Base-by-base conservation (phyloP, 208 protist species). In the Leishmania major region DNA sequence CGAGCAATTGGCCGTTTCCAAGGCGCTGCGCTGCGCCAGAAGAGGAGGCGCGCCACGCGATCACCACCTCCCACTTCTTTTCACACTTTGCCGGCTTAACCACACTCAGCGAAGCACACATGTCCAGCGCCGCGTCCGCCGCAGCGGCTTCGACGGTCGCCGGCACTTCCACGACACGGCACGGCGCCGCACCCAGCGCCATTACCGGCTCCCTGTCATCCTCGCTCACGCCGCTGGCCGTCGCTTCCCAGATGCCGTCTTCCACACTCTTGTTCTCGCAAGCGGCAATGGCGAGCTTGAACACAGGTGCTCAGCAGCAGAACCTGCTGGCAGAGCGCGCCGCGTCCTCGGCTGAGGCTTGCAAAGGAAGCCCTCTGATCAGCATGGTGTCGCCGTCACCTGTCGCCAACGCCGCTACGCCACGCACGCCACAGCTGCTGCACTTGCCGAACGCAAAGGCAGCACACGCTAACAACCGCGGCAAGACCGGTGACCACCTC, bases 241-340 rank as follows among this genome's bases (percentile, higher is more conserved):
- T 40, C 71, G 47, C 19, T 35, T 8, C 25, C 47, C 71, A 75
- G 47, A 35, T 45, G 47, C 71, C 25, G 40, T 62, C 73, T 25
- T 8, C 73, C 10, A 47, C 43, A n/a, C 31, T 64, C 11, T 47
- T 66, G 64, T 47, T 84, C 19, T 66, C 77, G 60, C 55, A 74
- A 55, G 75, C 59, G 45, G 69, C 77, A n/a, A 62, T 66, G 25
- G 67, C 76, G 11, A 85, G 75, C 70, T 40, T 70, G n/a, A 76
- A 62, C 51, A 80, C 73, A 8, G 64, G 73, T 3, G 78, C 77
- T 31, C 77, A 15, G 55, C 71, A 86, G 74, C 73, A 77, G 28
- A 11, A 78, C 51, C 66, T 53, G 51, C 55, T 77, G 37, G 74
- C 59, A 35, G 78, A 77, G 51, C 35, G 64, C 15, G 49, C 75